These are phyloP conservation scores for Starmerella davenportii DNA, from an alignment of 805 yeast genomes.

Conservation along the genomic window DNA sequence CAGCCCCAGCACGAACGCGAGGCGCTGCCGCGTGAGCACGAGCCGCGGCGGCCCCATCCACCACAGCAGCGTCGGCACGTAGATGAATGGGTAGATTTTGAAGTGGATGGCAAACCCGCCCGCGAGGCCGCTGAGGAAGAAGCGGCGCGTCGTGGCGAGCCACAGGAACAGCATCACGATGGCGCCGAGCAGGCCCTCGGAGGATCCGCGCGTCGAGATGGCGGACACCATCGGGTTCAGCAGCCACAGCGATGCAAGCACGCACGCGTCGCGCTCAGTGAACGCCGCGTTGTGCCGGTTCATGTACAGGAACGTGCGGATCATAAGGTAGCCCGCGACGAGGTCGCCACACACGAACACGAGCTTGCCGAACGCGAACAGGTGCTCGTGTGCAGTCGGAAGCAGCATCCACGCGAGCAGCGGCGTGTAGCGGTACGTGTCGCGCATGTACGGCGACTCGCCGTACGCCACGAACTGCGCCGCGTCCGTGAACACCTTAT, in stretches of 20 bases:
- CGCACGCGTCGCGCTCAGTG: slow-evolving; percentile 23
- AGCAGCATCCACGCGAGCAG: slow-evolving; percentile 63
- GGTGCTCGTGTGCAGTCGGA: slow-evolving; percentile 36
- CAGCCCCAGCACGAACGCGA: slow-evolving; percentile 28
- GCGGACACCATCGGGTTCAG: slow-evolving; percentile 90
- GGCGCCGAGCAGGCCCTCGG: slow-evolving; percentile 76
- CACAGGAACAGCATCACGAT: slow-evolving; percentile 40
- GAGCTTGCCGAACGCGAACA: slow-evolving; percentile 56
- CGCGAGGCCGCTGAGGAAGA: slow-evolving; percentile 28
- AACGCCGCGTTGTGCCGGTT: slow-evolving; percentile 17
- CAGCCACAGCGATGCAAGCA: slow-evolving; percentile 55
- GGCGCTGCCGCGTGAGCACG: slow-evolving; percentile 25
- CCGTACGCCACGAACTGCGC: slow-evolving; percentile 47
- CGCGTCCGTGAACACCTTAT: slow-evolving; percentile 86
- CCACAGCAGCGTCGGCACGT: slow-evolving; percentile 52
- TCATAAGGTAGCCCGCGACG: slow-evolving; percentile 52
- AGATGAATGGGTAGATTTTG: slow-evolving; percentile 82
- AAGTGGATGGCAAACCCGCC: slow-evolving; percentile 74
- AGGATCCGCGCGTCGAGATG: slow-evolving; percentile 81
- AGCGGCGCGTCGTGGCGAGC: slow-evolving; percentile 28
- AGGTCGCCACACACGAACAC: slow-evolving; percentile 64
- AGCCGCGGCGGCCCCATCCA: slow-evolving; percentile 22
- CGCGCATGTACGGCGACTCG: slow-evolving; percentile 60
- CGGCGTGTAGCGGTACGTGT: slow-evolving; percentile 88
- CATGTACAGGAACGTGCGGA: slow-evolving; percentile 23